Conservation (phyloP, 106 monocot genomes). For the Platanthera guangdongensis region DNA sequence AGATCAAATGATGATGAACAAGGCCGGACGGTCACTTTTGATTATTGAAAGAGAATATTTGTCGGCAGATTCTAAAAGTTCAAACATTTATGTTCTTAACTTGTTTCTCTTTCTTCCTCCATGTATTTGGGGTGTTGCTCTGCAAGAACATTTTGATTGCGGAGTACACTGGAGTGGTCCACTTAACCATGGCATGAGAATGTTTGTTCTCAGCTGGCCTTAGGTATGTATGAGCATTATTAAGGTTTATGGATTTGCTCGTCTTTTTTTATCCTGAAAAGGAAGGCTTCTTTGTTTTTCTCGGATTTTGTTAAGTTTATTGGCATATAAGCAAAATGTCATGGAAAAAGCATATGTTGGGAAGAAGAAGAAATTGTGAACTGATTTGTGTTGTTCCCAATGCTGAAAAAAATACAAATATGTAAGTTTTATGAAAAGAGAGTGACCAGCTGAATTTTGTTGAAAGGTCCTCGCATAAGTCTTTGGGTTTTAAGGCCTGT, state of each 20-base stretch:
- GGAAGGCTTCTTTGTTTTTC: neutral
- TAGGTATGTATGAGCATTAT: neutral
- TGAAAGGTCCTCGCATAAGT: no score
- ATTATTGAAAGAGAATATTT: neutral
- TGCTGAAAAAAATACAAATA: no score
- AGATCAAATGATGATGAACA: neutral
- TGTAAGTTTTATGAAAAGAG: no score
- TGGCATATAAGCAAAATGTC: no score
- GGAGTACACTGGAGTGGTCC: neutral
- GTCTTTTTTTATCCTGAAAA: neutral
- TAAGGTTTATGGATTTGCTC: neutral
- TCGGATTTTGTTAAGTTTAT: neutral
- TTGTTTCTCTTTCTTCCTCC: neutral
- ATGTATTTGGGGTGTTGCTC: neutral
- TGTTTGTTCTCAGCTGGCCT: neutral
- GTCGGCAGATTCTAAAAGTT: neutral
- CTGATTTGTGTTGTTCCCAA: no score
- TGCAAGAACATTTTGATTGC: neutral
- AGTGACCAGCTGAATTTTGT: no score
- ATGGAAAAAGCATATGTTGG: no score
- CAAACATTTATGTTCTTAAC: neutral
- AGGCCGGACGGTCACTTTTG: no score
- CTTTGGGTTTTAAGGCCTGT: no score
- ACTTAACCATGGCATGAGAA: neutral
- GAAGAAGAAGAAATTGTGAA: no score